These are phyloP conservation scores for Penicillium nucicola DNA, from an alignment of 495 filamentous ascomycete genomes.

Conservation along the genomic window DNA sequence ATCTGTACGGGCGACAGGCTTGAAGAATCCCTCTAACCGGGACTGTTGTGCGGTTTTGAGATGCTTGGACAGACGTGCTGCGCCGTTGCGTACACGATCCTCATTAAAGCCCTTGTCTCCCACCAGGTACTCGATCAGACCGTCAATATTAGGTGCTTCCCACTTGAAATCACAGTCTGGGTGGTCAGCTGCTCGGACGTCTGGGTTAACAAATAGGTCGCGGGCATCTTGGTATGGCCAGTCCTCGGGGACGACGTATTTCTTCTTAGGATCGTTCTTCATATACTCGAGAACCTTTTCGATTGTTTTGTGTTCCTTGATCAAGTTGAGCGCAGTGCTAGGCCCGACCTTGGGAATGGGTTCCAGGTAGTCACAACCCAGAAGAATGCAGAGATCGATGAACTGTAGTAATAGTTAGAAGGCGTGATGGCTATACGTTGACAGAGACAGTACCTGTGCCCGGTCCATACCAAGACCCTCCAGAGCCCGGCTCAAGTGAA, in stretches of 20 bases:
- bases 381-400: constrained; percentile 94
- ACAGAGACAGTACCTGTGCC: constrained; percentile 57
- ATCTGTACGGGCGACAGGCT: constrained; percentile 82
- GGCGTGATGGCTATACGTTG: neutral
- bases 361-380: constrained; percentile 97
- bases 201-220: constrained; percentile 83
- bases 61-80: constrained; percentile 75
- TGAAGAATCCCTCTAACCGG: constrained; percentile 97
- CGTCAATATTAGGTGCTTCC: constrained; percentile 88
- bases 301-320: constrained; percentile 81
- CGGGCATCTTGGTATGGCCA: constrained; percentile 94
- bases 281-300: constrained; percentile 82
- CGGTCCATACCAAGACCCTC: constrained; percentile 84
- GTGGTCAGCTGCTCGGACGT: constrained; percentile 81
- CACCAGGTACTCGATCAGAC: constrained; percentile 82
- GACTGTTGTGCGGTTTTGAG: constrained; percentile 86
- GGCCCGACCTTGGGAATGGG: constrained; percentile 93
- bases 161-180: constrained; percentile 95
- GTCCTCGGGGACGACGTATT: constrained; percentile 80
- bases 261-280: constrained; percentile 68
- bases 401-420: constrained; percentile 54
- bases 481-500: constrained; percentile 78
- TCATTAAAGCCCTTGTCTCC: constrained; percentile 95
- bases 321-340: constrained; percentile 84
- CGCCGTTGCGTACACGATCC: constrained; percentile 79